Percentiles rank a stretch among this genome's conserved stretches.
These are phyloP conservation scores for Camelina laxa DNA, from an alignment of 345 rosid species.

Conservation along the genomic window DNA sequence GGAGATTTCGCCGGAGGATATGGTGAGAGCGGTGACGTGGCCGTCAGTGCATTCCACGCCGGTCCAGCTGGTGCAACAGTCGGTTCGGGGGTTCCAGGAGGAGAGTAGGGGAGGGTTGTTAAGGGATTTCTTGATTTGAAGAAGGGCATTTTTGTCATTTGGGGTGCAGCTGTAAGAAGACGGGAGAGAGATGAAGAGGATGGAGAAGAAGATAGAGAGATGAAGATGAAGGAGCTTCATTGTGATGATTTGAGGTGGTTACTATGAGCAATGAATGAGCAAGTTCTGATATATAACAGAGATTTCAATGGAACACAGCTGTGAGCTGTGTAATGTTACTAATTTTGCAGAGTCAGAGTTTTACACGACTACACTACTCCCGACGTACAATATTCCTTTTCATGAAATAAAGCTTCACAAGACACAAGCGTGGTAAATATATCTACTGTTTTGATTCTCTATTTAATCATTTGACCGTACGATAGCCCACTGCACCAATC, in stretches of 20 bases:
- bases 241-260: background rate
- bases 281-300: conserved; percentile 17
- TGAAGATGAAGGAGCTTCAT: conserved; percentile 39
- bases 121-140: conserved; percentile 58
- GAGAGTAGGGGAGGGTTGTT: conserved; percentile 67
- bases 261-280: background rate
- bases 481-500: background rate
- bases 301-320: conserved; percentile 36
- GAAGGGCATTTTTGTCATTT: conserved; percentile 62
- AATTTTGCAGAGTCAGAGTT: background rate
- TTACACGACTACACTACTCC: conserved; percentile 28
- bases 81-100: conserved; percentile 68
- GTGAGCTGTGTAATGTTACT: conserved; percentile 37
- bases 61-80: conserved; percentile 75
- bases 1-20: conserved; percentile 57
- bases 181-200: conserved; percentile 41
- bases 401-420: background rate
- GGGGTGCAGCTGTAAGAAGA: conserved; percentile 51
- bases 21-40: conserved; percentile 61
- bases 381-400: conserved; percentile 29
- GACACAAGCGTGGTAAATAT: conserved; percentile 1
- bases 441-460: background rate
- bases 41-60: conserved; percentile 59
- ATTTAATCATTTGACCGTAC: background rate
- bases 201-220: conserved; percentile 20